Evolutionary conservation across 2,329 filamentous ascomycete species (phyloP).

Genomic region (Pleoardoris graminearum): DNA sequence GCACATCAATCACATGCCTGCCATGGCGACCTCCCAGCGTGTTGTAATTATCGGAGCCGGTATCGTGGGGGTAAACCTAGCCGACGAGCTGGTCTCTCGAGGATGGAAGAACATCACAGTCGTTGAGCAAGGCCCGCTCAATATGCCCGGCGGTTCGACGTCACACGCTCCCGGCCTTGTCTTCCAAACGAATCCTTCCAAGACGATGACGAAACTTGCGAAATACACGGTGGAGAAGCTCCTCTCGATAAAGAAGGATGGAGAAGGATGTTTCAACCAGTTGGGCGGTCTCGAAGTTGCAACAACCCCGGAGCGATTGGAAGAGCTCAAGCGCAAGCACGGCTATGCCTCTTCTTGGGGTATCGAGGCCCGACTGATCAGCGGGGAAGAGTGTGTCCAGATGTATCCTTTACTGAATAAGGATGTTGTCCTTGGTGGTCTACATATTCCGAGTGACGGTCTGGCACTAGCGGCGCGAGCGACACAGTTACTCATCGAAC

Average conservation of each 20-base stretch:
- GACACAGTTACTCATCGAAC: conserved; percentile 63
- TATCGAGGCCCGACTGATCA: conserved; percentile 58
- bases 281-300: conserved; percentile 66
- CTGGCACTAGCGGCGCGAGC: conserved; percentile 64
- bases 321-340: conserved; percentile 65
- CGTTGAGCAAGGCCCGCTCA: conserved; percentile 65
- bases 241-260: conserved; percentile 52
- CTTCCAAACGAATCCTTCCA: conserved; percentile 64
- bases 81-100: conserved; percentile 64
- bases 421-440: conserved; percentile 59
- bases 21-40: conserved; percentile 41
- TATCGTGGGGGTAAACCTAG: conserved; percentile 66
- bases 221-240: conserved; percentile 66
- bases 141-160: conserved; percentile 66
- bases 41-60: conserved; percentile 59
- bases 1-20: conserved; percentile 1
- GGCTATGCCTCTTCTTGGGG: conserved; percentile 66
- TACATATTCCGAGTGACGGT: conserved; percentile 64
- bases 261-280: conserved; percentile 62
- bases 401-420: conserved; percentile 60
- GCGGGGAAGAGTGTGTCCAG: conserved; percentile 56
- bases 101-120: conserved; percentile 68
- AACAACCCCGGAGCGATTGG: conserved; percentile 60
- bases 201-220: conserved; percentile 62
- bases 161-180: conserved; percentile 68